Evolutionary conservation across 129 eudicot species (phyloP).

Genomic region (Chrysanthemum makinoi): DNA sequence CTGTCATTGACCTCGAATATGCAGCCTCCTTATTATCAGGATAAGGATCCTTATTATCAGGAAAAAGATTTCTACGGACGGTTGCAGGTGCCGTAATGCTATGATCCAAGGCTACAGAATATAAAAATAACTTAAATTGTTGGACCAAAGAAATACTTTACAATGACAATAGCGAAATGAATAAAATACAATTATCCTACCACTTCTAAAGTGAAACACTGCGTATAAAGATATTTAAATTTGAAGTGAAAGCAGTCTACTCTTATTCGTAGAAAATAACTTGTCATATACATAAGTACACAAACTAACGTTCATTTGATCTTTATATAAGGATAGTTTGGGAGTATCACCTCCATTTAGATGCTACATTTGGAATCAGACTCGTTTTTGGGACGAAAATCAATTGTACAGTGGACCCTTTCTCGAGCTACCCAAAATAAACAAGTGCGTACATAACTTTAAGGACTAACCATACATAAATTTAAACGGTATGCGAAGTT

Average conservation of each 20-base stretch:
- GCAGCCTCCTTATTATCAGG: conserved; percentile 46
- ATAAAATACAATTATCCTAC: not conserved
- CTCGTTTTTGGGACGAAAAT: not conserved
- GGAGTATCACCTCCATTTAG: conserved; percentile 7
- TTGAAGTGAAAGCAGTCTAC: conserved; percentile 2
- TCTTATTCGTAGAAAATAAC: conserved; percentile 1
- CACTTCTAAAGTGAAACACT: conserved; percentile 6
- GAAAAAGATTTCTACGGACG: conserved; percentile 46
- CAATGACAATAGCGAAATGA: not conserved
- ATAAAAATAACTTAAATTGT: conserved; percentile 22
- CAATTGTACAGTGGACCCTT: not conserved
- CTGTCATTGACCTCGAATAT: conserved; percentile 67
- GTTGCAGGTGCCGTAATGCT: conserved; percentile 64
- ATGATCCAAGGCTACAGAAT: conserved; percentile 61
- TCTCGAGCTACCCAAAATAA: not conserved
- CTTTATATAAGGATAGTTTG: not conserved
- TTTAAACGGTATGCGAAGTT: not conserved
- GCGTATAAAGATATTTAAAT: conserved; percentile 4
- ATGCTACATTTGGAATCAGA: not conserved
- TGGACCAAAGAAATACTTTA: not conserved
- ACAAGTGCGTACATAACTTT: not conserved
- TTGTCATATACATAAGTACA: not conserved
- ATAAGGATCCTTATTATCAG: conserved; percentile 42
- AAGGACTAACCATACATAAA: conserved; percentile 8
- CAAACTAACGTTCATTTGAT: not conserved